These are phyloP conservation scores for Coemansia sp. DNA, from an alignment of 192 early-diverging fungal genomes.

Conservation along the genomic window DNA sequence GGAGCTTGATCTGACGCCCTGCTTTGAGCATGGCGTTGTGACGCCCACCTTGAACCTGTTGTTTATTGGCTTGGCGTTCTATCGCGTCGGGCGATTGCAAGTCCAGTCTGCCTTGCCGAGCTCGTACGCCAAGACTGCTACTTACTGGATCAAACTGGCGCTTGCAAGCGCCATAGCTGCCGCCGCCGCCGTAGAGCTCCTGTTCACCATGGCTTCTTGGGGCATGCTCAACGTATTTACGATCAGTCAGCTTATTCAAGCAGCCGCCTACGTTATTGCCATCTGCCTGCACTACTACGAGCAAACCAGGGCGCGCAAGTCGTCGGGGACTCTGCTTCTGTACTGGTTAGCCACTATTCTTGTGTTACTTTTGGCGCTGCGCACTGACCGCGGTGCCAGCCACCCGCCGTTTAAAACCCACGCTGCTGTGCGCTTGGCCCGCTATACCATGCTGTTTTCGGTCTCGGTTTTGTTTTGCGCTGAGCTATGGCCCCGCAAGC, in stretches of 20 bases:
- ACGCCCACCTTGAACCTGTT: slow-evolving; percentile 12
- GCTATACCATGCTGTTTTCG: neutral
- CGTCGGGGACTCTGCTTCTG: slow-evolving; percentile 29
- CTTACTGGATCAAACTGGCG: slow-evolving; percentile 16
- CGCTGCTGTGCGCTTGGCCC: neutral
- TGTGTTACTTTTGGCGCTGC: slow-evolving; percentile 17
- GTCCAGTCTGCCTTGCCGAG: neutral
- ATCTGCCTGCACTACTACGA: slow-evolving; percentile 24
- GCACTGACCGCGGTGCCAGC: slow-evolving; percentile 12
- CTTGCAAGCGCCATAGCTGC: slow-evolving; percentile 10
- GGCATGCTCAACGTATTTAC: slow-evolving; percentile 12
- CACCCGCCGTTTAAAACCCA: neutral
- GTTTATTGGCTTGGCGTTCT: slow-evolving; percentile 16
- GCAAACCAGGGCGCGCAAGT: slow-evolving; percentile 13
- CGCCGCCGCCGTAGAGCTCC: slow-evolving; percentile 9
- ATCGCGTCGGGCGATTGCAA: neutral
- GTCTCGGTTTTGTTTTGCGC: slow-evolving; percentile 15
- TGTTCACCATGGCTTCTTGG: neutral
- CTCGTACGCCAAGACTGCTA: neutral
- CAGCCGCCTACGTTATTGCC: slow-evolving; percentile 2
- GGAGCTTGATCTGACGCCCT: slow-evolving; percentile 34
- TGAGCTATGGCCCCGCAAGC: slow-evolving; percentile 31
- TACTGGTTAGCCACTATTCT: slow-evolving; percentile 22
- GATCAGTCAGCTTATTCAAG: slow-evolving; percentile 12
- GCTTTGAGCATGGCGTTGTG: slow-evolving; percentile 34